Base-by-base conservation (phyloP, 1,284 basidiomycete species). In the Leccinum subspadiceum region DNA sequence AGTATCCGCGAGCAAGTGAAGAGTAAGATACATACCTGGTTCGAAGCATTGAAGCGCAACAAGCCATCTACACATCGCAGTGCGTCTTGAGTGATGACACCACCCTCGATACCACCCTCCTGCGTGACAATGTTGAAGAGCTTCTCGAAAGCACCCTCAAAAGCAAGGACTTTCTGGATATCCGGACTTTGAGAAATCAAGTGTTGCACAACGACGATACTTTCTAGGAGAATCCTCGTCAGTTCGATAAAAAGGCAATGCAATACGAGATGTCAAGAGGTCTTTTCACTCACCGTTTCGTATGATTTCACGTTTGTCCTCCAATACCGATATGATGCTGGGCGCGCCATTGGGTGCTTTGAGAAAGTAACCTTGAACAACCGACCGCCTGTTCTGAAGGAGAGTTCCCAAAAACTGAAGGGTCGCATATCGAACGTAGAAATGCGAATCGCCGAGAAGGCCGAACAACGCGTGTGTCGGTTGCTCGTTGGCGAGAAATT, bases 71-170 rank as follows among this genome's bases (percentile, higher is more conserved):
- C 85, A 64, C 92, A 94, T 9, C 85, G 82, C 58, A 99, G 78
- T 9, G 93, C 93, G 66, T 96, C 92, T 66, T 94, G 90, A 0
- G 94, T 89, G 41, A 94, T 90, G 61, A 91, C 82, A 6, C 95
- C 95, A 17, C 94, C 94, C 66, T 98, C 96, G 41, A 96, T 82
- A 0, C 97, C 94, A 44, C 94, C 93, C 75, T 98, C 96, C 61
- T 86, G 82, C 6, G 85, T 83, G 62, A 98, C 84, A 53, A 94
- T 94, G 61, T 90, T 89, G 76, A 99, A 94, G 33, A 98, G 82
- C 71, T 92, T 94, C 77, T 99, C 96, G 70, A 99, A 98, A 0
- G 92, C 93, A 31, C 97, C 96, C 67, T 96, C 95, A 70, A 99
- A 99, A 0, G 96, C 95, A 48, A 98, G 86, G 22, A 98, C 89